Percentiles rank a stretch among this genome's conserved stretches.
phyloP scores from a whole-genome alignment of 306 rosid genomes.

The Citrullus mucosospermus region DNA sequence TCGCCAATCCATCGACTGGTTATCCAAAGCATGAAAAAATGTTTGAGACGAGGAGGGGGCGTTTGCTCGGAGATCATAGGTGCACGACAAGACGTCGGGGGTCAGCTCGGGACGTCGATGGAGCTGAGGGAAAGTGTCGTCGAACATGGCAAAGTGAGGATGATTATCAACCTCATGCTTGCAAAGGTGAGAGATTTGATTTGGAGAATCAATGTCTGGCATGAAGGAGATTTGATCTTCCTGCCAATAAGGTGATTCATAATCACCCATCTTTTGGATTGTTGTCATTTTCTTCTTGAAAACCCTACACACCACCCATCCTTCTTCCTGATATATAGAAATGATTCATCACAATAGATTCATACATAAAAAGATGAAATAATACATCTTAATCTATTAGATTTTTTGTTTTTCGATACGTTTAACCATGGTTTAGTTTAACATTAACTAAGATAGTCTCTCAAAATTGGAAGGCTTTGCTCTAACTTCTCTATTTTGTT shows the following conservation, averaged over 20 bases:
- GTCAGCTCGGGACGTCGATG: neutral
- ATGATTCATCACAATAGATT: neutral
- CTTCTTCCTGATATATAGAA: slow-evolving; percentile 36
- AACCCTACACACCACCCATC: slow-evolving; percentile 85
- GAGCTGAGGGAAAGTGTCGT: neutral
- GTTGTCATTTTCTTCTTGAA: slow-evolving; percentile 58
- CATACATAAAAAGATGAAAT: neutral
- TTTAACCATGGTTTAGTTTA: neutral
- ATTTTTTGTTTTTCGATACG: no score
- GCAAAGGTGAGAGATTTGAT: slow-evolving; percentile 33
- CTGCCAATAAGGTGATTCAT: slow-evolving; percentile 61
- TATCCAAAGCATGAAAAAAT: slow-evolving; percentile 14
- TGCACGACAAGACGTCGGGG: neutral
- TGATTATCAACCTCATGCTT: slow-evolving; percentile 40
- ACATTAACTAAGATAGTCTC: no score
- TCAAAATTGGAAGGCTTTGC: no score
- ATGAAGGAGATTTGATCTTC: slow-evolving; percentile 58
- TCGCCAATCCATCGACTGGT: slow-evolving; percentile 63
- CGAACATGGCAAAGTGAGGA: slow-evolving; percentile 24
- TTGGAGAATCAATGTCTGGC: slow-evolving; percentile 50
- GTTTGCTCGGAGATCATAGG: slow-evolving; percentile 19
- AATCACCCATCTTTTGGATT: slow-evolving; percentile 42
- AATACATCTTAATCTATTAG: neutral
- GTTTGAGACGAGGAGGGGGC: neutral
- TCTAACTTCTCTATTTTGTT: no score